A percentile compares a stretch with the other conserved stretches of the same genome.
These are phyloP conservation scores for Botrytis paeoniae DNA, from an alignment of 2,329 filamentous ascomycete species.

Conservation along the genomic window DNA sequence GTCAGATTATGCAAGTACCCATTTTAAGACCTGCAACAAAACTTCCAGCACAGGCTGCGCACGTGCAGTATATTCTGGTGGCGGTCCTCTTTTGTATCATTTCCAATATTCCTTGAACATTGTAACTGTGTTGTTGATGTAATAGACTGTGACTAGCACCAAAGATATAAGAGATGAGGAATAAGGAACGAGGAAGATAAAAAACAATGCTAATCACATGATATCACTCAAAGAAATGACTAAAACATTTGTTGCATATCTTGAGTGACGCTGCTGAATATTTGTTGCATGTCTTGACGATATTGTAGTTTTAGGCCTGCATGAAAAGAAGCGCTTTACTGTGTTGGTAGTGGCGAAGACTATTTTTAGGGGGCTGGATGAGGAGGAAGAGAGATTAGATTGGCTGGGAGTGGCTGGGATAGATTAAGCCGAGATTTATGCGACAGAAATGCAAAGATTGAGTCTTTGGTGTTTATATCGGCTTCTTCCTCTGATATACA, in stretches of 20 bases:
- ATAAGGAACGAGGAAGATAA: not conserved
- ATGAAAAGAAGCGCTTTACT: slow-evolving; percentile 7
- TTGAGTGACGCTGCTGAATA: slow-evolving; percentile 10
- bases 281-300: slow-evolving; percentile 12
- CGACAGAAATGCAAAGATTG: not conserved
- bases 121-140: not conserved
- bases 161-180: not conserved
- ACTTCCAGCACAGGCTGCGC: not conserved
- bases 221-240: not conserved
- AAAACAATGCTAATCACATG: not conserved
- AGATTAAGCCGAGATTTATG: not conserved
- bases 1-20: slow-evolving; percentile 9
- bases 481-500: not conserved
- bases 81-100: not conserved
- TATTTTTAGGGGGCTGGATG: slow-evolving; percentile 4
- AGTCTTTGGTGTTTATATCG: not conserved
- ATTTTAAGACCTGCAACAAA: slow-evolving; percentile 16
- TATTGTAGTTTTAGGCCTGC: not conserved
- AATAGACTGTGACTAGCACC: not conserved
- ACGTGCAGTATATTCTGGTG: not conserved
- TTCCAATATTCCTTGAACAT: not conserved
- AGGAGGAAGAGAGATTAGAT: not conserved
- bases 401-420: slow-evolving; percentile 1
- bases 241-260: slow-evolving; percentile 20
- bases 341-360: not conserved